Conservation (phyloP, 1,284 basidiomycete genomes). For the Pseudozyma sp. region DNA sequence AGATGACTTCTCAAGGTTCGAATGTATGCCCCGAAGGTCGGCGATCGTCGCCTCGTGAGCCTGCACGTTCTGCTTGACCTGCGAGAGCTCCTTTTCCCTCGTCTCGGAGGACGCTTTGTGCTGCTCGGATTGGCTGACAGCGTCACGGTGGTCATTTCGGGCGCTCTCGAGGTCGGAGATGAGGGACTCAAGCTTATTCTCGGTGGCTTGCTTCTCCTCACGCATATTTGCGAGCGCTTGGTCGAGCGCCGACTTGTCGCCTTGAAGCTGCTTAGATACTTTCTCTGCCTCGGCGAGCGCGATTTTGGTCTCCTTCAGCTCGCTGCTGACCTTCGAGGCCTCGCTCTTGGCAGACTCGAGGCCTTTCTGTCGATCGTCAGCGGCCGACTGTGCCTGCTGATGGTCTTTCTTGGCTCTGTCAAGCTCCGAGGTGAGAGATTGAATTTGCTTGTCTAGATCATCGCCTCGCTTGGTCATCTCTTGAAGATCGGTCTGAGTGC, state of each 20-base stretch:
- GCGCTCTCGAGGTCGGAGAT: conserved; percentile 18
- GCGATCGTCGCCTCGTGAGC: conserved; percentile 20
- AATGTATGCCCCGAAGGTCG: conserved; percentile 13
- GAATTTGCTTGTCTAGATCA: conserved; percentile 19
- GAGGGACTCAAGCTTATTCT: conserved; percentile 9
- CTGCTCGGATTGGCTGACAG: conserved; percentile 10
- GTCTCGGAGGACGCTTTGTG: conserved; percentile 10
- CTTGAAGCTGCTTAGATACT: conserved; percentile 18
- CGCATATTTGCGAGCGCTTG: conserved; percentile 12
- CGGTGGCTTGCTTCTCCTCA: conserved; percentile 10
- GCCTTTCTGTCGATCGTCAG: conserved; percentile 21
- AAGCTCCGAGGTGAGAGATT: conserved; percentile 19
- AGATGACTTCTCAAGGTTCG: conserved; percentile 15
- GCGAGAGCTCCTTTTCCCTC: conserved; percentile 22
- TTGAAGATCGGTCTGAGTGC: conserved; percentile 18
- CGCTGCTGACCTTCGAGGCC: conserved; percentile 6
- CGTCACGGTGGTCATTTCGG: conserved; percentile 18
- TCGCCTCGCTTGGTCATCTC: conserved; percentile 19
- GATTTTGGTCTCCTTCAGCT: conserved; percentile 18
- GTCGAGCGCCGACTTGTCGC: conserved; percentile 15
- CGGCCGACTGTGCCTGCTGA: conserved; percentile 15
- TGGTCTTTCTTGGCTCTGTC: conserved; percentile 23
- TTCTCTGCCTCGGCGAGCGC: conserved; percentile 16
- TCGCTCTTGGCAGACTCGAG: conserved; percentile 16
- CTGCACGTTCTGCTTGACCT: conserved; percentile 15